phyloP scores from a whole-genome alignment of 2,329 filamentous ascomycete species.

The Rugonectria rugulosa region DNA sequence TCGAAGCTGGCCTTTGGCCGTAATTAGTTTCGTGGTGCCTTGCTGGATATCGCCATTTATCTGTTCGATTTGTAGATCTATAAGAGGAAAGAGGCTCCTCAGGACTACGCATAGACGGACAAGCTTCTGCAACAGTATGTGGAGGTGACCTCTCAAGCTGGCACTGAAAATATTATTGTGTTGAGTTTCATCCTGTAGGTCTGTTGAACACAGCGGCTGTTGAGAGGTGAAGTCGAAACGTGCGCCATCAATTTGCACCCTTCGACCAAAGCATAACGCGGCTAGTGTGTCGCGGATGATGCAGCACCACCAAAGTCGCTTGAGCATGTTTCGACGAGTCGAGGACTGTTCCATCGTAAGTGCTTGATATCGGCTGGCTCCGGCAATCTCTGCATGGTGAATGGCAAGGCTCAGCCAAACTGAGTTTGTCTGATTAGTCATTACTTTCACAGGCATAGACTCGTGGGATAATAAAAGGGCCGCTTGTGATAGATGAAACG shows the following conservation, averaged over 20 bases:
- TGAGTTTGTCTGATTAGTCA: neutral
- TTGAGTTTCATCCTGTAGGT: no score
- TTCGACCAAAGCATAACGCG: conserved; percentile 1
- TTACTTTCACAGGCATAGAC: neutral
- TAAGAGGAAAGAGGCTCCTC: no score
- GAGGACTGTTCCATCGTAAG: neutral
- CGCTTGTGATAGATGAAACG: conserved; percentile 49
- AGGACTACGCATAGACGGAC: no score
- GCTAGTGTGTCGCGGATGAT: conserved; percentile 12
- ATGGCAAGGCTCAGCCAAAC: neutral
- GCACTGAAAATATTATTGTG: no score
- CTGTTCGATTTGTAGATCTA: no score
- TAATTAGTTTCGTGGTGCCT: no score
- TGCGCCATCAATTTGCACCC: neutral
- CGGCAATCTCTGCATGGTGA: conserved; percentile 1
- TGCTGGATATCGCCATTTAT: no score
- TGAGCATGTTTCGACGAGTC: conserved; percentile 7
- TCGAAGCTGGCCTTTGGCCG: no score
- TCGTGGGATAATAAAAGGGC: conserved; percentile 46
- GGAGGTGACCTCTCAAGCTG: no score
- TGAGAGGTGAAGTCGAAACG: no score
- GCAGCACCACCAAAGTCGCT: conserved; percentile 22
- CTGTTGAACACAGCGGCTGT: no score
- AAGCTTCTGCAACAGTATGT: no score
- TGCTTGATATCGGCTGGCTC: conserved; percentile 14